These are phyloP conservation scores for Cordyceps javanica DNA, from an alignment of 2,329 filamentous ascomycete species.

Conservation along the genomic window DNA sequence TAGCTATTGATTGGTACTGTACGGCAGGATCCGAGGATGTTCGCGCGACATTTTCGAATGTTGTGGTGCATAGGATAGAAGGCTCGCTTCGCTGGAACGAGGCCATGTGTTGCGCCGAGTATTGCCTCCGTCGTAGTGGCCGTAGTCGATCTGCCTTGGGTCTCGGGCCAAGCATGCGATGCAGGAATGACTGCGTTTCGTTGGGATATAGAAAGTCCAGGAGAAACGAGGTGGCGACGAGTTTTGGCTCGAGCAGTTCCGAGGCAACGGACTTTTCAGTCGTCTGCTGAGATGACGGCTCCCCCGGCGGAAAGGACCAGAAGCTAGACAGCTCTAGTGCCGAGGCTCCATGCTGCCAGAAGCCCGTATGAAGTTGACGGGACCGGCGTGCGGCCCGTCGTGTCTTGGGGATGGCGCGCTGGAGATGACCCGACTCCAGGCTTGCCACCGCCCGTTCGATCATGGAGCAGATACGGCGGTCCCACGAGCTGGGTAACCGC, in stretches of 20 bases:
- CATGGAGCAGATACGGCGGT: constrained; percentile 33
- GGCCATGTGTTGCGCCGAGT: constrained; percentile 5
- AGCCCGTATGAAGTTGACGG: constrained; percentile 41
- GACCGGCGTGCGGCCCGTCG: constrained; percentile 31
- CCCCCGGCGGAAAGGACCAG: constrained; percentile 27
- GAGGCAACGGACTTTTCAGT: constrained; percentile 12
- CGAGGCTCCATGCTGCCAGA: constrained; percentile 50
- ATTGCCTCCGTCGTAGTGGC: constrained; percentile 8
- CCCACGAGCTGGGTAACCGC: not conserved
- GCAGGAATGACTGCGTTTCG: constrained; percentile 37
- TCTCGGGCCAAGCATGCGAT: constrained; percentile 20
- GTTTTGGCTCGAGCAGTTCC: constrained; percentile 17
- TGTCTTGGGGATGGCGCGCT: constrained; percentile 41
- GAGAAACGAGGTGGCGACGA: constrained; percentile 42
- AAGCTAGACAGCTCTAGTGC: constrained; percentile 41
- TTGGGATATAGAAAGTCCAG: constrained; percentile 53
- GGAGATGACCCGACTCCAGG: constrained; percentile 50
- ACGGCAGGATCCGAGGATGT: not conserved
- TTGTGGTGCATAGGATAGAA: not conserved
- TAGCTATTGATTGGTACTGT: not conserved
- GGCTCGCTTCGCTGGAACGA: constrained; percentile 1
- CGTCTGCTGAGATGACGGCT: constrained; percentile 18
- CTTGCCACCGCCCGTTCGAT: constrained; percentile 52
- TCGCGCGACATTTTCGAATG: not conserved
- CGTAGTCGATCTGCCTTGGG: not conserved